Conservation (phyloP, 2,329 filamentous ascomycete species). For the Sporothrix inflata region DNA sequence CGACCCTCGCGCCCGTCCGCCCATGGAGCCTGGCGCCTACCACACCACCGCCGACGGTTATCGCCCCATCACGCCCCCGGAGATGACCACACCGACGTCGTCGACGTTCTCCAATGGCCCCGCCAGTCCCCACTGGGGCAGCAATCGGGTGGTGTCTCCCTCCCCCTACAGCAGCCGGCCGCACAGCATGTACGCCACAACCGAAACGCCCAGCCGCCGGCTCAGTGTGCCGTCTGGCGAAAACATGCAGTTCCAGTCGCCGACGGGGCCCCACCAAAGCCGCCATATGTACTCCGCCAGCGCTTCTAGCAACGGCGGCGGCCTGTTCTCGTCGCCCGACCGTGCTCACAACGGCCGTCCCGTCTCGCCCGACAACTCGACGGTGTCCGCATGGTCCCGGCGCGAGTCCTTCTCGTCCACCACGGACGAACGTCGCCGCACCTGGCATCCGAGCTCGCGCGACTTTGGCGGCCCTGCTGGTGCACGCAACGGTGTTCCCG, state of each 20-base stretch:
- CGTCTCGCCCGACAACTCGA: constrained; percentile 64
- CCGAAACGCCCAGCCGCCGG: constrained; percentile 70
- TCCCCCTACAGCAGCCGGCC: constrained; percentile 69
- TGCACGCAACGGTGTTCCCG: constrained; percentile 32
- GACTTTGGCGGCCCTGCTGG: constrained; percentile 50
- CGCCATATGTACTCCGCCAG: constrained; percentile 59
- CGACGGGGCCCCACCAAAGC: constrained; percentile 50
- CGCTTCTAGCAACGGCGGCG: constrained; percentile 54
- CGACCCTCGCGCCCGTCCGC: constrained; percentile 67
- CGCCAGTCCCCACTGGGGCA: constrained; percentile 75
- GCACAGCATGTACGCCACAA: constrained; percentile 70
- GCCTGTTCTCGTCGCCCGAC: constrained; percentile 57
- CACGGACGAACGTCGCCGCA: constrained; percentile 76
- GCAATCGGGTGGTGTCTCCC: constrained; percentile 72
- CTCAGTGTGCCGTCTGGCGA: constrained; percentile 77
- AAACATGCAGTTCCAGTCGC: constrained; percentile 72
- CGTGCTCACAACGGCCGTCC: constrained; percentile 54
- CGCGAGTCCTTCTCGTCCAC: constrained; percentile 66
- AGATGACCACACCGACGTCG: constrained; percentile 81
- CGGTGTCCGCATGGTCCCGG: constrained; percentile 61
- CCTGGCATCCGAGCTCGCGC: constrained; percentile 84
- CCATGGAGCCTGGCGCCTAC: constrained; percentile 49
- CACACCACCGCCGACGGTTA: constrained; percentile 67
- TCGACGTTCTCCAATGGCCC: constrained; percentile 77
- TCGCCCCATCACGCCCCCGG: constrained; percentile 68